Percentiles rank a stretch among this genome's conserved stretches.
Conservation (phyloP, 129 eudicot genomes). For the Kitagawia praeruptora region DNA sequence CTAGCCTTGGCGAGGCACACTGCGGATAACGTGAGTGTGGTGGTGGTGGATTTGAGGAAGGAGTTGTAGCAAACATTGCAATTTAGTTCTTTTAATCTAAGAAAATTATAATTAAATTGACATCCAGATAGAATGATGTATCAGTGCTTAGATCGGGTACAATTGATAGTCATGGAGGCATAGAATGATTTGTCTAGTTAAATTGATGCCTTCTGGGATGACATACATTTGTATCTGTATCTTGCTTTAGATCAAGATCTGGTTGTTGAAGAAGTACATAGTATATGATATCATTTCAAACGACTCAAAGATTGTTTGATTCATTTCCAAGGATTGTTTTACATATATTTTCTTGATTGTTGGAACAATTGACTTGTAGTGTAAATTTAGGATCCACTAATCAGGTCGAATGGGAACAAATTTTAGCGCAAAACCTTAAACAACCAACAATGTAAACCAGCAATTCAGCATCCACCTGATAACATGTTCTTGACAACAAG, state of each 20-base stretch:
- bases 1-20: slow-evolving; percentile 86
- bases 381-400: too few species aligned
- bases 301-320: not conserved
- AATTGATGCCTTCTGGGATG: not conserved
- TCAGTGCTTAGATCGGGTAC: not conserved
- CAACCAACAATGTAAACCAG: too few species aligned
- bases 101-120: not conserved
- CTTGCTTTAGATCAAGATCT: not conserved
- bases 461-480: not conserved
- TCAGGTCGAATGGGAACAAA: too few species aligned
- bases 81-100: not conserved
- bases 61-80: slow-evolving; percentile 1
- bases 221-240: not conserved
- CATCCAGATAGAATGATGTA: not conserved
- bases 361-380: not conserved
- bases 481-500: too few species aligned
- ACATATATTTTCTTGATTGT: not conserved
- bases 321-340: not conserved
- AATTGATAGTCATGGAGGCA: not conserved
- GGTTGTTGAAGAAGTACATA: not conserved
- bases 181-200: too few species aligned
- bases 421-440: not conserved
- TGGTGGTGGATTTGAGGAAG: slow-evolving; percentile 72
- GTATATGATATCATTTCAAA: not conserved
- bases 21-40: slow-evolving; percentile 79